Evolutionary conservation across 495 filamentous ascomycete genomes (phyloP), one percentile per base, ranked within the genome.

Genomic region (Pyronema omphalodes): DNA sequence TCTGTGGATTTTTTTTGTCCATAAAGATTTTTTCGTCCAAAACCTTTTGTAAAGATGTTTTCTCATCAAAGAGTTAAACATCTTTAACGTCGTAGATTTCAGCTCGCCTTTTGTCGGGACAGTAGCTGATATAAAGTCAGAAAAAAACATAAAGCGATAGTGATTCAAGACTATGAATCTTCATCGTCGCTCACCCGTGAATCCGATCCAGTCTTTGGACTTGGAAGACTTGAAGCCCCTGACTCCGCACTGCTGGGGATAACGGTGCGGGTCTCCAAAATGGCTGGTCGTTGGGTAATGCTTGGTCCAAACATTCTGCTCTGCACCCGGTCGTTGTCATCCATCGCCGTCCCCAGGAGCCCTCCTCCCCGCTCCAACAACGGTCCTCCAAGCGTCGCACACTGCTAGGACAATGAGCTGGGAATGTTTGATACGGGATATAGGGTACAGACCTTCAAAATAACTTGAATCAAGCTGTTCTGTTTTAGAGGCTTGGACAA

Each of bases 381-480:
- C 43, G 84, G 84, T 9, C 88, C 88, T 57, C 91, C 89, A 29
- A 96, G 79, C 3, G 89, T 95, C 9, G 84, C 85, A 62, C 85
- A 89, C 67, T 64, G 57, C 57, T 54, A 63, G 51, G 54, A 60
- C 62, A 55, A 54, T 64, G 54, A 64, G 57, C 54, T 34, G 12
- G 29, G 19, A 50, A 12, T 36, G 34, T 12, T 50, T 50, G 6
- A 17, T 17, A 11, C 23, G 29, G 47, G 47, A 36, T 19, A 36
- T 9, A 12, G 9, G 29, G 12, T 11, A 11, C 47, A 50, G 51
- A 64, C 62, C 63, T 96, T 94, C 58, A 99, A 73, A 53, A 99
- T 99, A 6, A 91, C 95, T 67, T 99, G 93, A 68, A 96, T 95
- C 70, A 99, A 81, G 65, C 93, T 86, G 67, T 94, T 95, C 66